Conservation (phyloP, 75 land plant species). For the Pinus taeda region DNA sequence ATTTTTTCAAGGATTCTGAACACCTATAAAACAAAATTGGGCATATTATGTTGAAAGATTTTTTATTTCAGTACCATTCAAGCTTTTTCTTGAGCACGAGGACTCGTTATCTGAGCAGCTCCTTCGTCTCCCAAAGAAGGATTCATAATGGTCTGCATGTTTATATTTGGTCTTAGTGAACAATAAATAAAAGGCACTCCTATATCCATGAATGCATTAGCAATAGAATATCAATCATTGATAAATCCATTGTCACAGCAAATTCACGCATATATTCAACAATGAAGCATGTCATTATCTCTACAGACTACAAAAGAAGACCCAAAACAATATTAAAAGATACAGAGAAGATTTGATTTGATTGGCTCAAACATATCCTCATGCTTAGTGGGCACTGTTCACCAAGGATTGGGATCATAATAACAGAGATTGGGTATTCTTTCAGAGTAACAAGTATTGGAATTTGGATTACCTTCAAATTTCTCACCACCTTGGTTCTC, state of each 20-base stretch:
- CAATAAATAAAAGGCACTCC: background rate
- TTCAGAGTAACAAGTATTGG: background rate
- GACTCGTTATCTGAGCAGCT: conserved; percentile 7
- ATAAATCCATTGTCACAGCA: background rate
- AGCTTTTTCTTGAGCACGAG: background rate
- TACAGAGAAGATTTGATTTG: background rate
- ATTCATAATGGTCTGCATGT: conserved; percentile 5
- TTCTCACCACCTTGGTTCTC: conserved; percentile 34
- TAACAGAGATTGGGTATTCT: background rate
- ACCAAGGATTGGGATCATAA: no score
- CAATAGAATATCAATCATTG: background rate
- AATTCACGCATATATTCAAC: background rate
- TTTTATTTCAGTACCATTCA: background rate
- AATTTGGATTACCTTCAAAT: conserved; percentile 3
- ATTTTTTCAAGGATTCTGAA: background rate
- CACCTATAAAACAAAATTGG: background rate
- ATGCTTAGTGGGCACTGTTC: no score
- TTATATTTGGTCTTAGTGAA: background rate
- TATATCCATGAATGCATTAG: background rate
- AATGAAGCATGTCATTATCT: no score
- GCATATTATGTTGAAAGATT: background rate
- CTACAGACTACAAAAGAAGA: background rate
- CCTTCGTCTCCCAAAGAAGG: background rate
- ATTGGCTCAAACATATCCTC: no score
- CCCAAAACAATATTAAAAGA: background rate